These are phyloP conservation scores for Vitis labrusca DNA, from an alignment of 164 flowering plant species.

Conservation along the genomic window DNA sequence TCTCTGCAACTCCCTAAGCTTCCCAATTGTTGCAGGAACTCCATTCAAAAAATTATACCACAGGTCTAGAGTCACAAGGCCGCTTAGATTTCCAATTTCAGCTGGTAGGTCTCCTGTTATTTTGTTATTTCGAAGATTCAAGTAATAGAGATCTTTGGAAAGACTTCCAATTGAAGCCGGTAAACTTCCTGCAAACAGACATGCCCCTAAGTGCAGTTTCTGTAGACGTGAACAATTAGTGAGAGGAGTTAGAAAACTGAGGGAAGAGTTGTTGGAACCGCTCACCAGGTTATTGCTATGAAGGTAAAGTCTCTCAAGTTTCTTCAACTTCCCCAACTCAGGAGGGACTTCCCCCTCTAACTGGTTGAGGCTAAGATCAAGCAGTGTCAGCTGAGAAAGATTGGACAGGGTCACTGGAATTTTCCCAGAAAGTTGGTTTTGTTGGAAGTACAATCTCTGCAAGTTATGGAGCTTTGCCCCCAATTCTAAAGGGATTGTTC, in stretches of 20 bases:
- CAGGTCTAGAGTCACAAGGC: slow-evolving; percentile 1
- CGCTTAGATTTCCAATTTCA: slow-evolving; percentile 8
- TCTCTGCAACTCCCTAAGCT: slow-evolving; percentile 10
- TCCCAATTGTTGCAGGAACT: slow-evolving; percentile 14
- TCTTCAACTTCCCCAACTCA: slow-evolving; percentile 4
- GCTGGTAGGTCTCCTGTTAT: slow-evolving; percentile 6
- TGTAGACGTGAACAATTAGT: slow-evolving; percentile 7
- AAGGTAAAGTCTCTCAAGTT: slow-evolving; percentile 9
- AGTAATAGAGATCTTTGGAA: not conserved
- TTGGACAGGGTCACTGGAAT: slow-evolving; percentile 7
- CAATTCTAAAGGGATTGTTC: slow-evolving; percentile 18
- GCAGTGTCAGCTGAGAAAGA: slow-evolving; percentile 11
- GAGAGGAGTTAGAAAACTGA: slow-evolving; percentile 12
- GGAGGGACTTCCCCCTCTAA: slow-evolving; percentile 3
- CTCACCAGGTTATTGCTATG: not conserved
- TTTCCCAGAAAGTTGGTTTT: slow-evolving; percentile 6
- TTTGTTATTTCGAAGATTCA: not conserved
- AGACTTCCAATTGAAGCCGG: slow-evolving; percentile 14
- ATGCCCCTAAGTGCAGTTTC: slow-evolving; percentile 7
- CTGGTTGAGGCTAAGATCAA: slow-evolving; percentile 3
- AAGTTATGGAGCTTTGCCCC: slow-evolving; percentile 14
- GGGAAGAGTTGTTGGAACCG: slow-evolving; percentile 5
- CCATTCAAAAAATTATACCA: slow-evolving; percentile 8
- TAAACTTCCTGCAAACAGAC: slow-evolving; percentile 9
- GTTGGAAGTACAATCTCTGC: slow-evolving; percentile 4